Base-by-base conservation (phyloP, 768 basidiomycete genomes). In the Mycena indigotica region DNA sequence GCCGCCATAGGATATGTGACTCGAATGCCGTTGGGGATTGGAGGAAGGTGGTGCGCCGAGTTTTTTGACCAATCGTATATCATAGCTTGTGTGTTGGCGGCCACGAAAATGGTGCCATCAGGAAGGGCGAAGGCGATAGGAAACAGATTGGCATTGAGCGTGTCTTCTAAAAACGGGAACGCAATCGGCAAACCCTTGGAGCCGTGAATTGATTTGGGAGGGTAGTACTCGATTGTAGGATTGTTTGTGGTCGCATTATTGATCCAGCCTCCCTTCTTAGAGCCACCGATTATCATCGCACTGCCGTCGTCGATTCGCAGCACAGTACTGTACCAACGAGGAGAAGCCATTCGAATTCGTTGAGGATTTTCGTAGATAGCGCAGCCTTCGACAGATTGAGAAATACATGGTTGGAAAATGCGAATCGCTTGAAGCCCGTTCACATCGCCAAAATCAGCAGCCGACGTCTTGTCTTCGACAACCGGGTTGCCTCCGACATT, bases 1-100 rank as follows among this genome's bases (percentile, higher is more conserved):
- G 86, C 91, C 24, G 89, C 75, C 87, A 92, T 89, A 1, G 91
- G 91, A 68, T 93, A 93, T 0, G 91, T 91, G 30, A 92, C 84
- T 24, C 89, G 88, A 16, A 91, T 83, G 40, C 84, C 85, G 59
- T 93, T 90, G 5, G 91, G 90, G 63, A 92, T 80, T 41, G 66
- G 70, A 24, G 91, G 91, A 13, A 91, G 80, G 30, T 79, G 72
- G 25, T 70, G 75, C 69, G 91, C 89, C 1, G 72, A 77, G 65
- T 91, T 84, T 12, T 70, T 69, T 62, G 77, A 67, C 89, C 89
- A 91, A 70, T 92, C 80, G 64, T 92, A 93, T 60, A 92, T 85
- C 77, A 86, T 90, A 5, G 88, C 87, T 56, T 91, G 86, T 30
- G 75, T 82, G 67, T 92, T 91, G 3, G 91, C 91, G 26, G 88